phyloP scores from a whole-genome alignment of 169 alveolate species.

The Plasmodium fragile region DNA sequence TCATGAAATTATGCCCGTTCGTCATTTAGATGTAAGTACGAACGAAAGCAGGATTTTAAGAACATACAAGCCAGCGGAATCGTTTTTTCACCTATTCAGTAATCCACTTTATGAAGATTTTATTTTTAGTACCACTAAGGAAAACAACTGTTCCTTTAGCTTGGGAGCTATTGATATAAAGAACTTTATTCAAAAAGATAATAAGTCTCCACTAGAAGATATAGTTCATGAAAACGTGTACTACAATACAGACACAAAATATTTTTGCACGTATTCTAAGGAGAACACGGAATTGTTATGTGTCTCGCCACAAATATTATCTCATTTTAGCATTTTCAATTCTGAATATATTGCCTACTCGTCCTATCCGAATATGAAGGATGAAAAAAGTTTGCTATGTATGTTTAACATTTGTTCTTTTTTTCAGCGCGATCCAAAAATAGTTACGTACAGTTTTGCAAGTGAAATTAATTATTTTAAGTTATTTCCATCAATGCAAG shows the following conservation, averaged over 20 bases:
- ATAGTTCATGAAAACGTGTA: constrained; percentile 51
- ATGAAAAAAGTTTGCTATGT: constrained; percentile 48
- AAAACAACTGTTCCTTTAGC: constrained; percentile 77
- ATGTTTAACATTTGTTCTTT: constrained; percentile 54
- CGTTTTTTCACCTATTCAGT: constrained; percentile 73
- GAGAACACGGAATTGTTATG: constrained; percentile 61
- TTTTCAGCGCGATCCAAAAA: constrained; percentile 61
- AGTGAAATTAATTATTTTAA: constrained; percentile 70
- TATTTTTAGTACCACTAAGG: constrained; percentile 74
- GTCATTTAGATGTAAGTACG: constrained; percentile 30
- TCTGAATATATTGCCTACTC: constrained; percentile 75
- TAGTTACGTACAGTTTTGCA: constrained; percentile 34
- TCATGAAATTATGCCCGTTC: background rate
- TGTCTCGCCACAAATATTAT: constrained; percentile 60
- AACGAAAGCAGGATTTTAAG: constrained; percentile 49
- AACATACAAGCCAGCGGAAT: constrained; percentile 51
- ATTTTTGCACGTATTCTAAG: constrained; percentile 68
- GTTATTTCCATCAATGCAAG: constrained; percentile 59
- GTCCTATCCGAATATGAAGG: constrained; percentile 59
- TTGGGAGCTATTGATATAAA: constrained; percentile 65
- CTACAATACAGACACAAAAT: constrained; percentile 53
- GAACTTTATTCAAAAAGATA: constrained; percentile 59
- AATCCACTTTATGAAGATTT: constrained; percentile 76
- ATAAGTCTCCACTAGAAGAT: constrained; percentile 24
- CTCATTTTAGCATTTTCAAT: constrained; percentile 72